Conservation (phyloP, 2,329 filamentous ascomycete genomes). For the Trichophyton verrucosum region DNA sequence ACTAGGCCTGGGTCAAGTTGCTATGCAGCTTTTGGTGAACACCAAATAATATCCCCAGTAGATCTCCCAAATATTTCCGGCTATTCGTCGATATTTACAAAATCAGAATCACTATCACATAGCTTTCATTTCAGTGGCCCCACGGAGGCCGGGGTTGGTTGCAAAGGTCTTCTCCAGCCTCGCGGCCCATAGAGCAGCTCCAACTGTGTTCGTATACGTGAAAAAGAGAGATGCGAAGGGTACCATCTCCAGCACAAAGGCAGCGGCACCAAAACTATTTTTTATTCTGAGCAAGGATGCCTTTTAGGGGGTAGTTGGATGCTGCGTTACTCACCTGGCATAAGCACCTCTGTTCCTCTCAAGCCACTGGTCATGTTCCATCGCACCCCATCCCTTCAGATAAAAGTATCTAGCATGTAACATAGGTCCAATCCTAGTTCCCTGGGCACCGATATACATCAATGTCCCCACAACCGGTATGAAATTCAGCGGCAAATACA, state of each 20-base stretch:
- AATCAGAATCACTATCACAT: not conserved
- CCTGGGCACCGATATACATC: constrained; percentile 67
- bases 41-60: too few species aligned
- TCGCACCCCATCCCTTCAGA: constrained; percentile 66
- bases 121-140: not conserved
- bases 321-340: constrained; percentile 51
- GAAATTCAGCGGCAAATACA: constrained; percentile 86
- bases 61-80: too few species aligned
- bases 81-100: not conserved
- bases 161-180: constrained; percentile 52
- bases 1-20: too few species aligned
- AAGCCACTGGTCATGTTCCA: constrained; percentile 56
- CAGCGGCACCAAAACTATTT: constrained; percentile 55
- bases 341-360: constrained; percentile 61
- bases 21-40: too few species aligned
- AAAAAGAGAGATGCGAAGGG: constrained; percentile 75
- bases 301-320: constrained; percentile 2
- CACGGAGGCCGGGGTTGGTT: constrained; percentile 16
- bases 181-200: constrained; percentile 86
- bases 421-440: constrained; percentile 43
- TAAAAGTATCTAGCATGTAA: constrained; percentile 67
- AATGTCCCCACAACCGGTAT: constrained; percentile 79
- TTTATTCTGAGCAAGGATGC: not conserved
- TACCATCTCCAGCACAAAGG: constrained; percentile 71
- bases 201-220: constrained; percentile 81